phyloP scores from a whole-genome alignment of 2,329 filamentous ascomycete species.

The Byssothecium circinans region DNA sequence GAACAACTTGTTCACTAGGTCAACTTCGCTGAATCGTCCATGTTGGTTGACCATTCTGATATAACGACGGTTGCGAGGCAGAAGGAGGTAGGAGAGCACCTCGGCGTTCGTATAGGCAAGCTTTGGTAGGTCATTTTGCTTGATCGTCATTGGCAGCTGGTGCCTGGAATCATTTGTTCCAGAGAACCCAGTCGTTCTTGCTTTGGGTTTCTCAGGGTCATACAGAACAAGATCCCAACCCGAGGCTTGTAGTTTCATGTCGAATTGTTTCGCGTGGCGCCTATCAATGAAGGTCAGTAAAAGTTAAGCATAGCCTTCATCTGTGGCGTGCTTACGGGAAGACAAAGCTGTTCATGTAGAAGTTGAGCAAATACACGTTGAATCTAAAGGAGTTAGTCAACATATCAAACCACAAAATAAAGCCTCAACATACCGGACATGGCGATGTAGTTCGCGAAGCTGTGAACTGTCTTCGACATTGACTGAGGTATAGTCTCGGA shows the following conservation, averaged over 20 bases:
- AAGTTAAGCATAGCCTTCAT: no score
- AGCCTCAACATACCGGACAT: conserved; percentile 24
- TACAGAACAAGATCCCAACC: conserved; percentile 68
- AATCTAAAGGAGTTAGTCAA: no score
- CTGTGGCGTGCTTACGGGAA: no score
- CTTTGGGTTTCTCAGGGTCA: conserved; percentile 11
- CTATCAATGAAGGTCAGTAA: no score
- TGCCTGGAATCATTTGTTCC: conserved; percentile 68
- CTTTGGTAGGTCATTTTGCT: conserved; percentile 60
- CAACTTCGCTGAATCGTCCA: conserved; percentile 49
- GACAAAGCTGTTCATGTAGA: conserved; percentile 65
- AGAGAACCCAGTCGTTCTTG: conserved; percentile 67
- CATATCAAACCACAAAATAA: no score
- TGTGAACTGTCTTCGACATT: conserved; percentile 61
- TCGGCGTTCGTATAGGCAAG: conserved; percentile 65
- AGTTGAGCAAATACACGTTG: conserved; percentile 62
- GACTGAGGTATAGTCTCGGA: conserved; percentile 58
- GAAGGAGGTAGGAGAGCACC: conserved; percentile 62
- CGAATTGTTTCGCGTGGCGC: conserved; percentile 66
- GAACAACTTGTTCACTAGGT: conserved; percentile 49
- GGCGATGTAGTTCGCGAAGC: conserved; percentile 47
- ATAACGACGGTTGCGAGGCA: conserved; percentile 55
- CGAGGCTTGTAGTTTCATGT: conserved; percentile 63
- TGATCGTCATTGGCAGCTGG: conserved; percentile 63
- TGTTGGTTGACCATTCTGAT: conserved; percentile 30